A percentile compares a stretch with the other conserved stretches of the same genome.
These are phyloP conservation scores for Crithidia bombi DNA, from an alignment of 208 protist species.

Conservation along the genomic window DNA sequence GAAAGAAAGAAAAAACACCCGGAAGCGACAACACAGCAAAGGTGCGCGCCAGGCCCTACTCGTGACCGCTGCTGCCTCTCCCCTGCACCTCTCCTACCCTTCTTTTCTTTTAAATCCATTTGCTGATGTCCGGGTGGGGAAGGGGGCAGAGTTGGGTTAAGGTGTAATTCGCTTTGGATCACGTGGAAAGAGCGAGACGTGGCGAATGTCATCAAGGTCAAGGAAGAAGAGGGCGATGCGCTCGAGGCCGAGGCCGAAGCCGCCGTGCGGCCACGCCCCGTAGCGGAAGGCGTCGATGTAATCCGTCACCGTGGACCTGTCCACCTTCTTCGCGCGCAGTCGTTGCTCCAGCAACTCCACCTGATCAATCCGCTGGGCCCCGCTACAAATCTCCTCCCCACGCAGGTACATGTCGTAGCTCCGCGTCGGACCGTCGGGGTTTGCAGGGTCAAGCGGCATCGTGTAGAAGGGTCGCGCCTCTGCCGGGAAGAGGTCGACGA, in stretches of 20 bases:
- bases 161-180: constrained; percentile 96
- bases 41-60: background rate
- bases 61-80: background rate
- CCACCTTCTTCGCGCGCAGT: constrained; percentile 53
- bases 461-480: constrained; percentile 99
- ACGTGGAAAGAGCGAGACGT: constrained; percentile 98
- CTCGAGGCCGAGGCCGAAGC: constrained; percentile 98
- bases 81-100: background rate
- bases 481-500: constrained; percentile 97
- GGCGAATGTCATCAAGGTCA: constrained; percentile 96
- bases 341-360: constrained; percentile 75
- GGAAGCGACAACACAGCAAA: background rate
- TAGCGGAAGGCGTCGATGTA: constrained; percentile 98
- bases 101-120: too few species aligned
- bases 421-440: constrained; percentile 41
- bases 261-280: constrained; percentile 97
- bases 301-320: constrained; percentile 55
- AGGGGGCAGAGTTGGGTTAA: too few species aligned
- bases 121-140: too few species aligned
- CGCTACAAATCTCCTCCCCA: constrained; percentile 99
- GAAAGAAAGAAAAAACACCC: background rate
- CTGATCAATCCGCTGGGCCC: constrained; percentile 99
- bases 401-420: constrained; percentile 99
- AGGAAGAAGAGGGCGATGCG: constrained; percentile 98
- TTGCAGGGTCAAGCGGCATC: constrained; percentile 85